Conservation (phyloP, 2,329 filamentous ascomycete genomes). For the Calycina herbarum region DNA sequence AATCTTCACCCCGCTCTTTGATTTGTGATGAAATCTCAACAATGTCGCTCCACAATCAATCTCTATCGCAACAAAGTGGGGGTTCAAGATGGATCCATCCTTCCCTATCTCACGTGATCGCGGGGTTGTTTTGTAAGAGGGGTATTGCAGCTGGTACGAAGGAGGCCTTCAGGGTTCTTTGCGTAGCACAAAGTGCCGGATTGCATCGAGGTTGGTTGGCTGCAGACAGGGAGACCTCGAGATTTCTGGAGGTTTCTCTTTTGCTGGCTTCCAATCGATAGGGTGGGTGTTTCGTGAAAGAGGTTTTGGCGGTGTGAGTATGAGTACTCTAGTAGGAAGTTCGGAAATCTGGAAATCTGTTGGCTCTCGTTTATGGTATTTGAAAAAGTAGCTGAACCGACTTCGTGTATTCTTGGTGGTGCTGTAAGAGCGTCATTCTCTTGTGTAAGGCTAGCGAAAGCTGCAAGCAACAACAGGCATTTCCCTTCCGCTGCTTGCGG, state of each 20-base stretch:
- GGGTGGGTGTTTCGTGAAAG: neutral
- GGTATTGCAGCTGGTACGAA: neutral
- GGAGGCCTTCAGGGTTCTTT: neutral
- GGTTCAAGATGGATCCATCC: neutral
- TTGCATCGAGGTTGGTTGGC: neutral
- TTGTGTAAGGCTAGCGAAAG: neutral
- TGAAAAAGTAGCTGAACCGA: neutral
- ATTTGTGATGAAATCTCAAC: neutral
- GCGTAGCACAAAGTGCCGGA: neutral
- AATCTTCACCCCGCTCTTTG: neutral
- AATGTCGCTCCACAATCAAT: neutral
- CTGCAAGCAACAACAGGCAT: neutral
- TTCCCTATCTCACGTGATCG: conserved; percentile 1
- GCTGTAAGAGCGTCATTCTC: neutral
- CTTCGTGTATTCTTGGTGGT: neutral
- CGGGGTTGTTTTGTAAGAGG: conserved; percentile 2
- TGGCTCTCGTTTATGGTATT: neutral
- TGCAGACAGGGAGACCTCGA: neutral
- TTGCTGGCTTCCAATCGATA: neutral
- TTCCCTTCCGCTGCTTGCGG: neutral
- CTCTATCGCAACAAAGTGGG: neutral
- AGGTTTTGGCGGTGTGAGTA: neutral
- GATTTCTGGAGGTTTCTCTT: neutral
- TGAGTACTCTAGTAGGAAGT: neutral
- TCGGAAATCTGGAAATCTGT: neutral